Base-by-base conservation (phyloP, 805 yeast genomes). In the Candida oleophila region DNA sequence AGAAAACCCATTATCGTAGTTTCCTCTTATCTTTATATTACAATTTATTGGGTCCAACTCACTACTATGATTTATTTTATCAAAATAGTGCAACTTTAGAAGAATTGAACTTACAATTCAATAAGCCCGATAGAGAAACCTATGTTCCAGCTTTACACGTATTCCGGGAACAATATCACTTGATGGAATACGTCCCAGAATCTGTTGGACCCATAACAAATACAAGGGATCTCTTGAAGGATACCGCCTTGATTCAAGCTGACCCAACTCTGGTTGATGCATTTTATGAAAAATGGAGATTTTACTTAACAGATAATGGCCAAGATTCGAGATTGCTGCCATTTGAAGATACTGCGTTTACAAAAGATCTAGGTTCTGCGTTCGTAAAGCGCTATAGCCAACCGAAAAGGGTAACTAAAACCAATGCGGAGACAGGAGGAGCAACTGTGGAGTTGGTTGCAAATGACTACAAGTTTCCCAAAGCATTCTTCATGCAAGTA, bases 81-180 rank as follows among this genome's bases (percentile, higher is more conserved):
- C 75, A 68, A 52, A 73, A 73, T 11, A 59, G 60, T 2, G 60
- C 57, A 16, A 71, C 70, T 0, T 48, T 44, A 3, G 72, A 71
- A 7, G 18, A 14, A 4, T 19, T 36, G 14, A 36, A 36, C 14
- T 20, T 36, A 9, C 22, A 12, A 5, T 36, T 36, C 19, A 28
- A 39, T 11, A 39, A 39, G 19, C 33, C 42, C 14, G 74, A 70
- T 47, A 54, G 69, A 21, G 75, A 70, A 41, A 67, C 73, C 3
- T 62, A 63, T 48, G 61, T 63, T 15, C 72, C 73, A 3, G 73
- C 74, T 3, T 55, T 70, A 41, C 64, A 61, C 43, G 65, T 62
- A 5, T 60, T 69, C 55, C 51, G 62, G 22, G 73, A 69, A 53
- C 60, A 67, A 3, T 69, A 68, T 54, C 54, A 63, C 42, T 41